Evolutionary conservation across 371 early-diverging fungal genomes (phyloP), one percentile per base, ranked within the genome.

Genomic region (Basidiobolus meristosporus): DNA sequence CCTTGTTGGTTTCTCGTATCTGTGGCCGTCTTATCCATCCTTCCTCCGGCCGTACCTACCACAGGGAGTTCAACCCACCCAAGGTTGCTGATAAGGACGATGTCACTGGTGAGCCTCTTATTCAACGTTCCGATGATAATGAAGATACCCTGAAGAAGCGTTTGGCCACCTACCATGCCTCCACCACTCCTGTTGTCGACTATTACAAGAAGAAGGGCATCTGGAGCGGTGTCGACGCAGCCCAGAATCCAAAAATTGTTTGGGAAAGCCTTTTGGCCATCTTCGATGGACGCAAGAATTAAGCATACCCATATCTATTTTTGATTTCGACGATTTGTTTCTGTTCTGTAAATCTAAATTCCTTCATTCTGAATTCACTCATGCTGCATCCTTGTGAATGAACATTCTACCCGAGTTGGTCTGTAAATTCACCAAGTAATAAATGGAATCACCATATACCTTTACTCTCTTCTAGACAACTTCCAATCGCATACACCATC

Each of bases 91-190:
- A 75, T 70, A 85, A 70, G 54, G 98, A 97, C 59, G 98, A 97
- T 59, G 54, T 86, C 39, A 99, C 98, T 50, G 89, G 95, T 44
- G 92, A 90, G 63, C 90, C 98, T 46, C 73, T 98, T 33, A 73
- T 95, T 43, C 90, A 88, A 58, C 81, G 99, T 43, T 80, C 90
- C 2, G 98, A 99, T 57, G 99, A 99, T 62, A 98, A 93, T 52
- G 92, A 75, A 44, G 88, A 76, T 31, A 82, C 95, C 12, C 71
- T 95, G 43, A 78, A 68, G 57, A 92, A 90, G 75, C 84, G 99
- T 45, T 69, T 98, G 46, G 78, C 64, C n/a, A 65, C 83, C 17
- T 99, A 93, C 77, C 93, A 92, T 62, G 73, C 85, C 64, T 81
- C 83, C 58, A 99, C 99, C 29, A 74, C 70, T 19, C 99, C 99